These are phyloP conservation scores for Pichia sp. DNA, from an alignment of 1,139 yeast genomes.

Conservation along the genomic window DNA sequence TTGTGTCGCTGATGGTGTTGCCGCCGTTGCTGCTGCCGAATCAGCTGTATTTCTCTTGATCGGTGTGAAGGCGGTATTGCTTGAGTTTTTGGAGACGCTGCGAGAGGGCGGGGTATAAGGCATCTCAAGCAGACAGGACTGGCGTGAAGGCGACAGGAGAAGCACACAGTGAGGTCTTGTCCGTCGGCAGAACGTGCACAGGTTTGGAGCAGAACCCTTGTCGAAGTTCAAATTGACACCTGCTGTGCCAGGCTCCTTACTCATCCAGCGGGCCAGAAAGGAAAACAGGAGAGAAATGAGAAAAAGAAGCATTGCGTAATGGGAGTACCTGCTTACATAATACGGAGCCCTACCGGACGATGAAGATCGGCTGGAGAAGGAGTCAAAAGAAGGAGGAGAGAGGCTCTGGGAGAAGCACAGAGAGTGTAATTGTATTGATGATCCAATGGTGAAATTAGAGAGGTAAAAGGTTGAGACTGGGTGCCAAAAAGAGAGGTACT, in stretches of 20 bases:
- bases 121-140: not conserved
- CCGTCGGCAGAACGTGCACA: not conserved
- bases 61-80: not conserved
- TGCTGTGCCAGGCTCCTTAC: not conserved
- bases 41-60: not conserved
- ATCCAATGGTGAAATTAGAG: too few relatives aligned
- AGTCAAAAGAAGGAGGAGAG: not conserved
- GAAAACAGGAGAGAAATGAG: not conserved
- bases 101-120: constrained; percentile 1
- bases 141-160: too few relatives aligned
- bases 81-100: constrained; percentile 10
- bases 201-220: not conserved
- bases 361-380: not conserved
- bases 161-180: not conserved
- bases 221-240: not conserved
- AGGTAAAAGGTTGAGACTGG: too few relatives aligned
- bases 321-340: not conserved
- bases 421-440: too few relatives aligned
- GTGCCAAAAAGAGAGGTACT: too few relatives aligned
- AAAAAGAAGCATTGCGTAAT: not conserved
- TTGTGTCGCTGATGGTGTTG: too few relatives aligned
- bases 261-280: not conserved
- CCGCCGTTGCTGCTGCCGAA: not conserved
- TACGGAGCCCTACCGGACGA: not conserved
- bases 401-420: too few relatives aligned